Base-by-base conservation (phyloP, 2,329 filamentous ascomycete species). In the Clonostachys sp. region DNA sequence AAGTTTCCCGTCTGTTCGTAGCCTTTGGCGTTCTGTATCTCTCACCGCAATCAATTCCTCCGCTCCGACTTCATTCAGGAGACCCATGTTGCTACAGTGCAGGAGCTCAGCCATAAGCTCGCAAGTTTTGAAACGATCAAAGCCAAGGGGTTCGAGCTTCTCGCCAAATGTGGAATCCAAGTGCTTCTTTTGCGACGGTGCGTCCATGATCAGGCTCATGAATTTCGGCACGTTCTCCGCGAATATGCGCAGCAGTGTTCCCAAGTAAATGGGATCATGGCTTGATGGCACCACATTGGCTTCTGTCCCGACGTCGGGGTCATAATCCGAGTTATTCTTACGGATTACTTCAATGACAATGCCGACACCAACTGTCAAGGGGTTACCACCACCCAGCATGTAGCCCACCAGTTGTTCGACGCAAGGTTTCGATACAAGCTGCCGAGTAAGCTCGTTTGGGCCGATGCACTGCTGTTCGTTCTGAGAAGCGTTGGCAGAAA, bases 241-340 rank as follows among this genome's bases (percentile, higher is more conserved):
- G 60, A 99, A 99, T 53, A 92, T 77, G 44, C 92, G 84, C 35
- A 99, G 78, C 7, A 99, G 76, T 2, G 87, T 94, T 18, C 94
- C 94, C 1, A 99, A 80, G 61, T 97, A 99, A 57, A 99, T 99
- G 5, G 94, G 94, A 60, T 99, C 94, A 45, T 87, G 84, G 54
- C 83, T 87, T 2, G 91, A 92, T 0, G 92, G 92, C 47, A 85
- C 75, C 4, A 87, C 81, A 54, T 88, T 88, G 30, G 88, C 83
- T 50, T 91, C 89, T 44, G 87, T 83, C 51, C 91, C 84, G 57
- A 91, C 88, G 57, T 97, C 94, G 1, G 94, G 86, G 57, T 99
- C 94, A 63, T 99, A 99, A 67, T 99, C 94, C 1, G 94, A 97
- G 65, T 99, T 99, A 69, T 99, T 99, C 72, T 99, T 99, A 51